Evolutionary conservation across 768 basidiomycete genomes (phyloP), one percentile per base, ranked within the genome.

Genomic region (Chalciporus chontae): DNA sequence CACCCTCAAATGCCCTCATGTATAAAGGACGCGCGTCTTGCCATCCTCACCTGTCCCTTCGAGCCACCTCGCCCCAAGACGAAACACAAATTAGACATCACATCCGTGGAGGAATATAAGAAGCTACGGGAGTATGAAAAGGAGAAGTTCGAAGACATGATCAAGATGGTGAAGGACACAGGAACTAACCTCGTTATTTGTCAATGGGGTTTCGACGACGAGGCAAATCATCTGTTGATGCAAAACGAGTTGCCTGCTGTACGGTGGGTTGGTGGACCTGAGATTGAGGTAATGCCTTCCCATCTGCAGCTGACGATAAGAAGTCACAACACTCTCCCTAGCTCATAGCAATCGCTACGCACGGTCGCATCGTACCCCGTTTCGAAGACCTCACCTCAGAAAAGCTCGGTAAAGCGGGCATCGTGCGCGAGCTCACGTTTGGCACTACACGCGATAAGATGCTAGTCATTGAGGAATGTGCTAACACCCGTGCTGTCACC

Each of bases 181-280:
- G 96, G 96, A 32, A 95, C 96, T 13, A 99, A 99, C 70, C 72
- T 99, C 52, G 96, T 99, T 57, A 97, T 99, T 60, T 99, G 96
- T 71, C 96, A 99, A 66, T 99, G 96, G 96, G 96, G 96, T 52
- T 99, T 99, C 65, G 96, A 99, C 65, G 96, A 99, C 63, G 96
- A 99, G 72, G 96, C 96, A 39, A 99, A 99, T 66, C 96, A 98
- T 67, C 58, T 98, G 60, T 71, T 99, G 56, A 93, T 98, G 91
- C 94, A 96, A 75, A 98, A 97, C 60, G 91, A 94, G 13, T 77
- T 99, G 31, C 96, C 96, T 38, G 90, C 96, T 24, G 95, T 98
- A 26, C 80, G 96, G 65, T 98, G 96, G 96, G 96, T 99, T 48
- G 96, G 96, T 52, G 96, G 96, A 19, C 96, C 96, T 4, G 96